Evolutionary conservation across 352 stramenopile species (phyloP).

Genomic region (Phytophthora litchii): DNA sequence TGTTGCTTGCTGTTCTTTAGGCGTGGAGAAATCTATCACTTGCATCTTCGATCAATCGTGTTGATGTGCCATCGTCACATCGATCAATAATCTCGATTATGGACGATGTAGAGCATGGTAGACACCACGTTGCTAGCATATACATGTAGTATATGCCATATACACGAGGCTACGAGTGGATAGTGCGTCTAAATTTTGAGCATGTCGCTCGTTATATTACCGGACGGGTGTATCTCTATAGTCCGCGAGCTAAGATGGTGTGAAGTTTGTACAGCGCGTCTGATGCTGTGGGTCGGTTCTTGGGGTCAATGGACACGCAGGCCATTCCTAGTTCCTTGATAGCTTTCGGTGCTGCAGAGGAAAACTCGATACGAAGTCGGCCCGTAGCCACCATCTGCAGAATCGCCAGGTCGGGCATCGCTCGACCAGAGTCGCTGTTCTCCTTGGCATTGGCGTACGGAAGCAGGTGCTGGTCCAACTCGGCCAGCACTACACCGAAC

Average conservation of each 20-base stretch:
- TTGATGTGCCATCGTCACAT: not conserved
- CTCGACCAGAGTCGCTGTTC: constrained; percentile 20
- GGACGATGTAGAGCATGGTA: not conserved
- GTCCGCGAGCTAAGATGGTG: constrained; percentile 30
- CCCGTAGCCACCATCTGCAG: constrained; percentile 56
- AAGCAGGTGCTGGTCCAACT: constrained; percentile 41
- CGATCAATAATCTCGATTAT: not conserved
- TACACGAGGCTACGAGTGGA: constrained; percentile 1
- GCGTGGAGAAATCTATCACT: constrained; percentile 3
- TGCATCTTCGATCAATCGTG: not conserved
- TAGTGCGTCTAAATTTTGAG: constrained; percentile 28
- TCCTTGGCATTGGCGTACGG: constrained; percentile 42
- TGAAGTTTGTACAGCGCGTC: constrained; percentile 53
- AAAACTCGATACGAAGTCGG: constrained; percentile 47
- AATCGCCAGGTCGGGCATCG: constrained; percentile 42
- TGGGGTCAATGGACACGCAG: constrained; percentile 47
- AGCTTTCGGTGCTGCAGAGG: constrained; percentile 16
- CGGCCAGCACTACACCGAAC: constrained; percentile 48
- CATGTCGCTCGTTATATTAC: constrained; percentile 26
- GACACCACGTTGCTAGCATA: not conserved
- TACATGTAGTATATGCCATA: not conserved
- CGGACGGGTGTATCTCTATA: constrained; percentile 13
- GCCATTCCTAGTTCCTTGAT: constrained; percentile 37
- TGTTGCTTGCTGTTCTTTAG: constrained; percentile 5
- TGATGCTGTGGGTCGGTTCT: constrained; percentile 39